A percentile compares a stretch with the other conserved stretches of the same genome.
phyloP scores from a whole-genome alignment of 2,329 filamentous ascomycete genomes.

The Neocucurbitaria cava region DNA sequence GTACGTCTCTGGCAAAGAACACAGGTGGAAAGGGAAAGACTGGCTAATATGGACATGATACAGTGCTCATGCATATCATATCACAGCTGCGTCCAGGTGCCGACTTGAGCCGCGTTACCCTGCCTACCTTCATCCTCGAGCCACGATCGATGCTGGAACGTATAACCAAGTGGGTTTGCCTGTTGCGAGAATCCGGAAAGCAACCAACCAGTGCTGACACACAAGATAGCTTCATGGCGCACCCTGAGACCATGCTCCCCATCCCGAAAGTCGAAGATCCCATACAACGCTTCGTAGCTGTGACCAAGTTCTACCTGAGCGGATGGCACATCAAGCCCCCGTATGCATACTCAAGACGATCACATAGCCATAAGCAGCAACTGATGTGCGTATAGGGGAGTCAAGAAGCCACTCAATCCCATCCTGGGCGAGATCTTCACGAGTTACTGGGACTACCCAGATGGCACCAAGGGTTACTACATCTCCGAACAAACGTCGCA shows the following conservation, averaged over 20 bases:
- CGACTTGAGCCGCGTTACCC: constrained; percentile 89
- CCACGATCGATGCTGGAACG: constrained; percentile 97
- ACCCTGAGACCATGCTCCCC: constrained; percentile 91
- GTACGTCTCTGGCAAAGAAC: constrained; percentile 58
- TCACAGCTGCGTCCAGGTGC: constrained; percentile 94
- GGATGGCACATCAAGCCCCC: constrained; percentile 99
- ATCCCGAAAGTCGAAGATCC: constrained; percentile 91
- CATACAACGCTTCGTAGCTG: constrained; percentile 85
- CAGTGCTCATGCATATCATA: constrained; percentile 96
- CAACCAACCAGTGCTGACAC: constrained; percentile 22
- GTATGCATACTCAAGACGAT: constrained; percentile 61
- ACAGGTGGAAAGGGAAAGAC: background rate
- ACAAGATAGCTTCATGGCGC: constrained; percentile 88
- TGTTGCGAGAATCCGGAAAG: too few relatives aligned
- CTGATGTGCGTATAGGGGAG: constrained; percentile 68
- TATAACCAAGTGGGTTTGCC: constrained; percentile 86
- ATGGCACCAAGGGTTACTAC: constrained; percentile 89
- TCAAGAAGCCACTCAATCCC: constrained; percentile 97
- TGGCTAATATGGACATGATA: constrained; percentile 20
- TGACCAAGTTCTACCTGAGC: constrained; percentile 97
- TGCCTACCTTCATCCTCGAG: constrained; percentile 97
- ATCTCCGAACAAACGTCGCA: constrained; percentile 98
- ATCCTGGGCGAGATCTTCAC: constrained; percentile 95
- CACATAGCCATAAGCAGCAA: constrained; percentile 18
- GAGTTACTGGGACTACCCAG: constrained; percentile 92